Base-by-base conservation (phyloP, 2,329 filamentous ascomycete species). In the Colletotrichum sp. region DNA sequence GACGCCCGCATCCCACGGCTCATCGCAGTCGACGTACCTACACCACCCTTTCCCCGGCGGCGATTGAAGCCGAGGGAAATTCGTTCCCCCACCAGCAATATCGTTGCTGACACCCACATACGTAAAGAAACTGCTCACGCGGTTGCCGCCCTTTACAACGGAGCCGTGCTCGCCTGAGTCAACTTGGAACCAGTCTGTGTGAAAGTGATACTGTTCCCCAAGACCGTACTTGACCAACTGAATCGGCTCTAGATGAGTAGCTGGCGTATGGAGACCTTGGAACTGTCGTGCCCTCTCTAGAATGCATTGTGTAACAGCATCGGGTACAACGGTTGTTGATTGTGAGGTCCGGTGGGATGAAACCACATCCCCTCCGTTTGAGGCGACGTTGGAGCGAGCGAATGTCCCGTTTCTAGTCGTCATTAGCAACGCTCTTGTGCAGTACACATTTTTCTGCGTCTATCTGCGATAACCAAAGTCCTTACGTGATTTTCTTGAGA, bases 121-220 rank as follows among this genome's bases (percentile, higher is more conserved):
- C 6, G 81, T 82, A 75, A 85, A 85, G 76, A 86, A 85, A 15
- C 83, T 84, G 61, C 80, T 82, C 7, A 81, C 72, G 6, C 83
- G 79, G 75, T 85, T 85, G 6, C 84, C 83, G 8, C 83, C 84
- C 43, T 81, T 70, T 6, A 72, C 79, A 11, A 80, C 79, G 2
- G 79, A 78, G 24, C 82, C 79, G 18, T 76, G 72, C n/a, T 47
- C 43, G 12, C 54, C 43, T 11, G 54, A 34, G 6, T 29, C 51
- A 79, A 34, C 76, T 16, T 80, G 77, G 76, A 83, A 84, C 83
- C 84, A 85, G 77, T 86, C 84, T n/a, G 81, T 84, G 75, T 86
- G 84, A 75, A 82, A 83, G 69, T 84, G 81, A 76, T 84, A 85
- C 54, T 80, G 81, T 74, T 84, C 83, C 12, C 83, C 82, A 11